Evolutionary conservation across 257 asterid species (phyloP).

Genomic region (Marsdenia floribunda): DNA sequence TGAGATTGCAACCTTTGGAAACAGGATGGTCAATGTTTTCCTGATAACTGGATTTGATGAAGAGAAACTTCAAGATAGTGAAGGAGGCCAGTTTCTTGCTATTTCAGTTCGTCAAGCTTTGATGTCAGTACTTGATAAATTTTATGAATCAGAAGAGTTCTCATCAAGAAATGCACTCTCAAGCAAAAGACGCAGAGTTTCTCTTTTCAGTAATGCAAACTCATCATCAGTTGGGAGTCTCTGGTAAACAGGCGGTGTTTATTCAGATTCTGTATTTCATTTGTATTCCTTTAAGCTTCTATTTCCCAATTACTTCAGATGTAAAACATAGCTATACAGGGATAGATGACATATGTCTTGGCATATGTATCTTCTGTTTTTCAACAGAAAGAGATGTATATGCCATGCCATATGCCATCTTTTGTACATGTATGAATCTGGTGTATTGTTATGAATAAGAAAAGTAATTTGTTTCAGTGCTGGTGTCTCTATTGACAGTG

Average conservation of each 20-base stretch:
- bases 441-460: constrained; percentile 7
- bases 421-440: constrained; percentile 18
- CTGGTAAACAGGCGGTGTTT: constrained; percentile 33
- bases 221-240: constrained; percentile 44
- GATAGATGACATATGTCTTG: constrained; percentile 47
- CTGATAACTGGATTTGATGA: constrained; percentile 37
- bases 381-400: constrained; percentile 44
- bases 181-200: constrained; percentile 58
- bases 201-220: constrained; percentile 41
- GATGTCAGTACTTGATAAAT: constrained; percentile 69
- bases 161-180: constrained; percentile 44
- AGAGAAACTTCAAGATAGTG: constrained; percentile 20
- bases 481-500: neutral
- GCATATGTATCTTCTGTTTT: constrained; percentile 52
- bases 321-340: constrained; percentile 11
- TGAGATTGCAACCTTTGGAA: constrained; percentile 73
- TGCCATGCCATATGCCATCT: constrained; percentile 62
- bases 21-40: constrained; percentile 64
- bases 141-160: constrained; percentile 75
- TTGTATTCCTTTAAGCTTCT: constrained; percentile 16
- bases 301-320: constrained; percentile 4
- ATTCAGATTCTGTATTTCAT: neutral
- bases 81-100: constrained; percentile 33
- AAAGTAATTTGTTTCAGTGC: neutral
- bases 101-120: constrained; percentile 50